Percentiles rank a stretch among this genome's conserved stretches.
Conservation (phyloP, 352 stramenopile genomes). For the Globisporangium recalcitrans region DNA sequence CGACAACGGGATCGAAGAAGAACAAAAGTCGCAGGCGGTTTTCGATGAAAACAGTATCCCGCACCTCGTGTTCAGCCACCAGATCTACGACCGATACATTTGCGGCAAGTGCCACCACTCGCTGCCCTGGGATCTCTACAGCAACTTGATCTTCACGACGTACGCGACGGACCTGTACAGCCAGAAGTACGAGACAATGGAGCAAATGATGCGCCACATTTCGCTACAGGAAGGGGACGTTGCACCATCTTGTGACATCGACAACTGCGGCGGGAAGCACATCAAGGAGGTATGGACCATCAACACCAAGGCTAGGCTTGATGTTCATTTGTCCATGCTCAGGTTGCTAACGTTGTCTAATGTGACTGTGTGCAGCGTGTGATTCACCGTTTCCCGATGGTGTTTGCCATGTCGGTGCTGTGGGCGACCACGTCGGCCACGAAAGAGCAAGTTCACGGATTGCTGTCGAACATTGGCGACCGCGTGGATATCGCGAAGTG, state of each 20-base stretch:
- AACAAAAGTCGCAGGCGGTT: constrained; percentile 39
- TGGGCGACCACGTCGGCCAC: constrained; percentile 72
- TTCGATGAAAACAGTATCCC: constrained; percentile 86
- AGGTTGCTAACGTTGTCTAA: not conserved
- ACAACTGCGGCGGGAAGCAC: constrained; percentile 54
- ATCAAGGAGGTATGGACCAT: constrained; percentile 40
- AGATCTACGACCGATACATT: constrained; percentile 83
- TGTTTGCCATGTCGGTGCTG: constrained; percentile 80
- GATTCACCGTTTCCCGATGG: constrained; percentile 82
- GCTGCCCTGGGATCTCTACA: constrained; percentile 74
- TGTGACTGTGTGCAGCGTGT: constrained; percentile 27
- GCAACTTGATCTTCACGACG: constrained; percentile 78
- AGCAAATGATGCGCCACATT: constrained; percentile 60
- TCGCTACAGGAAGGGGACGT: constrained; percentile 57
- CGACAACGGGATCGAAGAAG: constrained; percentile 29
- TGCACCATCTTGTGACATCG: constrained; percentile 47
- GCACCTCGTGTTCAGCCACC: constrained; percentile 81
- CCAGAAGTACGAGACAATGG: constrained; percentile 59
- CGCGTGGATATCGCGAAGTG: constrained; percentile 68
- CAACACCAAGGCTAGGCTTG: no score
- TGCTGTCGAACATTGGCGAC: constrained; percentile 61
- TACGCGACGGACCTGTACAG: constrained; percentile 72
- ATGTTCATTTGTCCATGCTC: no score
- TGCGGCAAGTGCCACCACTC: constrained; percentile 56
- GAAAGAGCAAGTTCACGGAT: constrained; percentile 65